Evolutionary conservation across 305 asterid genomes (phyloP).

Genomic region (Ruellia speciosa): DNA sequence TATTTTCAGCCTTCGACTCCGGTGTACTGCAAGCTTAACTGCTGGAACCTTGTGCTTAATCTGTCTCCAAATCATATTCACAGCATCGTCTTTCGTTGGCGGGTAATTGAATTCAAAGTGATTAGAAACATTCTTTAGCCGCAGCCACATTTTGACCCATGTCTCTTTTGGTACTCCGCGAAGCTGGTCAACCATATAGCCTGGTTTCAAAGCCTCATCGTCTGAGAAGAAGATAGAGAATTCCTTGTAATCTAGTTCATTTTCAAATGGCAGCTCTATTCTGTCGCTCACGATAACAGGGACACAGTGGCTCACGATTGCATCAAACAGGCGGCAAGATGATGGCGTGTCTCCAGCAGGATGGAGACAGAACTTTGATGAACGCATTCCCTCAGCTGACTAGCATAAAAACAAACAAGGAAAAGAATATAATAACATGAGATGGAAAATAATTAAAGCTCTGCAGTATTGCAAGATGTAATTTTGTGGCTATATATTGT

Average conservation of each 20-base stretch:
- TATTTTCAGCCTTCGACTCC: slow-evolving; percentile 68
- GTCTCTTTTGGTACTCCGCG: slow-evolving; percentile 40
- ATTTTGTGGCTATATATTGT: too few relatives aligned
- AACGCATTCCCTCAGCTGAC: neutral
- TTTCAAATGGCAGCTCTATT: slow-evolving; percentile 79
- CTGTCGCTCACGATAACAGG: slow-evolving; percentile 80
- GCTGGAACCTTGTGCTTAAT: slow-evolving; percentile 59
- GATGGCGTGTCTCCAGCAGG: slow-evolving; percentile 1
- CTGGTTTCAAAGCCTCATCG: slow-evolving; percentile 47
- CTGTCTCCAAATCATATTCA: slow-evolving; percentile 88
- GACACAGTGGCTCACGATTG: slow-evolving; percentile 77
- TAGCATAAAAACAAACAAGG: neutral
- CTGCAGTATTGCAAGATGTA: too few relatives aligned
- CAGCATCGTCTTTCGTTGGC: slow-evolving; percentile 68
- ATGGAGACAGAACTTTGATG: neutral
- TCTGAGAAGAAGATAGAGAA: slow-evolving; percentile 75
- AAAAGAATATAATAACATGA: neutral
- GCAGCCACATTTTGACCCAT: slow-evolving; percentile 75
- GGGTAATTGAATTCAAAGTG: slow-evolving; percentile 87
- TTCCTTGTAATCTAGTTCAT: slow-evolving; percentile 66
- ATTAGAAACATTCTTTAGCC: slow-evolving; percentile 48
- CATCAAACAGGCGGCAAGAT: slow-evolving; percentile 30
- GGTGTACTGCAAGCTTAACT: slow-evolving; percentile 55
- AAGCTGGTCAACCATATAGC: slow-evolving; percentile 52
- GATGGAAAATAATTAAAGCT: too few relatives aligned